phyloP scores from a whole-genome alignment of 2,329 filamentous ascomycete genomes.

The Claviceps sp. region DNA sequence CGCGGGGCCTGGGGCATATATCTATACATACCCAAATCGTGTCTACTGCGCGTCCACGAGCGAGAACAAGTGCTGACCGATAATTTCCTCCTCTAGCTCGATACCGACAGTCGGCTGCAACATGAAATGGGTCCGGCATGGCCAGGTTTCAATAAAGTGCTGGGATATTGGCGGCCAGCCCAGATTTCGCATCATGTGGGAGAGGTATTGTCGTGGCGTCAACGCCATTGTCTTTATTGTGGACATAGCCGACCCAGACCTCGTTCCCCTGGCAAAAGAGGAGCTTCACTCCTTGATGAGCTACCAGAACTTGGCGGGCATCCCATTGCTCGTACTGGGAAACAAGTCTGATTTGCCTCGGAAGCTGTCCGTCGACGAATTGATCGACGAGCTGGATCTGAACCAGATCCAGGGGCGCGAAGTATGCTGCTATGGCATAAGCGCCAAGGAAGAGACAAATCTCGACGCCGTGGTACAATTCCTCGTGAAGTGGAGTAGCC shows the following conservation, averaged over 20 bases:
- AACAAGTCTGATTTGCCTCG: constrained; percentile 95
- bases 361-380: constrained; percentile 82
- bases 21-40: neutral
- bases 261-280: constrained; percentile 74
- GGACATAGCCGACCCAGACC: constrained; percentile 75
- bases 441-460: constrained; percentile 97
- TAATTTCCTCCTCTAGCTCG: constrained; percentile 46
- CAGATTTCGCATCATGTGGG: constrained; percentile 97
- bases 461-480: constrained; percentile 93
- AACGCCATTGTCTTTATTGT: constrained; percentile 98
- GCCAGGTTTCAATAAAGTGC: constrained; percentile 96
- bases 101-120: constrained; percentile 99
- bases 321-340: constrained; percentile 83
- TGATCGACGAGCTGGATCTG: constrained; percentile 85
- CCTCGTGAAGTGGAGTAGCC: constrained; percentile 79
- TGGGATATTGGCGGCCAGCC: constrained; percentile 98
- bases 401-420: constrained; percentile 83
- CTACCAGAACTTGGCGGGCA: constrained; percentile 73
- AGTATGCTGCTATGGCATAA: constrained; percentile 97
- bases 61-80: neutral
- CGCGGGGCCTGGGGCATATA: neutral
- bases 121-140: constrained; percentile 95
- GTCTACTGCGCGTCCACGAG: neutral
- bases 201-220: constrained; percentile 92
- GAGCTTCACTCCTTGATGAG: constrained; percentile 83